Conservation (phyloP, 2,329 filamentous ascomycete species). For the Coleophoma cylindrospora region DNA sequence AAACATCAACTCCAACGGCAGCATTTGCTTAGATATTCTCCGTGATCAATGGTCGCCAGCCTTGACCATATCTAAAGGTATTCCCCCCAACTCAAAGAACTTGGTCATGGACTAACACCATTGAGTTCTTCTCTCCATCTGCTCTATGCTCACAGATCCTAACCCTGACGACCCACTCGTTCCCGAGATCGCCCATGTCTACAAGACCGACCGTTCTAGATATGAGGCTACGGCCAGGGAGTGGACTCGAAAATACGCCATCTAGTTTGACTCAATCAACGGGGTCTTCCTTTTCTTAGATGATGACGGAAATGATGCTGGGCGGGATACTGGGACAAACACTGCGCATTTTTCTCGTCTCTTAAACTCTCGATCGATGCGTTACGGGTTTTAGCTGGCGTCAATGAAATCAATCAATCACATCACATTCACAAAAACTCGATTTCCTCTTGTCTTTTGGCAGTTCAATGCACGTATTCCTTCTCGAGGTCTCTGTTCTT, state of each 20-base stretch:
- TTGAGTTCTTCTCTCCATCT: conserved; percentile 92
- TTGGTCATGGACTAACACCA: conserved; percentile 3
- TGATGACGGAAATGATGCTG: no score
- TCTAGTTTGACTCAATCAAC: conserved; percentile 44
- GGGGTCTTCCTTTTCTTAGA: no score
- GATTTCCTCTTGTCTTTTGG: conserved; percentile 16
- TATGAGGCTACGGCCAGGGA: conserved; percentile 96
- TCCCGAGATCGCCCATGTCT: conserved; percentile 97
- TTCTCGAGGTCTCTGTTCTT: no score
- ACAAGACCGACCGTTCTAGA: conserved; percentile 95
- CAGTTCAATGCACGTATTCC: conserved; percentile 4
- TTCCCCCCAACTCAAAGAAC: conserved; percentile 10
- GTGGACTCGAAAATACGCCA: conserved; percentile 99
- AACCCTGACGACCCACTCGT: conserved; percentile 99
- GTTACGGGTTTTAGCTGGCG: conserved; percentile 4
- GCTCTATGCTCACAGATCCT: conserved; percentile 98
- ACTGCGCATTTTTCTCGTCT: no score
- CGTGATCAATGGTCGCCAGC: conserved; percentile 99
- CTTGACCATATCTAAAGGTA: conserved; percentile 97
- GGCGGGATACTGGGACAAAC: no score
- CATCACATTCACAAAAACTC: background rate
- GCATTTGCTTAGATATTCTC: conserved; percentile 97
- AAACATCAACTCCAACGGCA: conserved; percentile 99
- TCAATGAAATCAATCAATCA: conserved; percentile 1
- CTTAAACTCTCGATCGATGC: background rate